Conservation (phyloP, 2,329 filamentous ascomycete species). For the Curvularia spicifera region DNA sequence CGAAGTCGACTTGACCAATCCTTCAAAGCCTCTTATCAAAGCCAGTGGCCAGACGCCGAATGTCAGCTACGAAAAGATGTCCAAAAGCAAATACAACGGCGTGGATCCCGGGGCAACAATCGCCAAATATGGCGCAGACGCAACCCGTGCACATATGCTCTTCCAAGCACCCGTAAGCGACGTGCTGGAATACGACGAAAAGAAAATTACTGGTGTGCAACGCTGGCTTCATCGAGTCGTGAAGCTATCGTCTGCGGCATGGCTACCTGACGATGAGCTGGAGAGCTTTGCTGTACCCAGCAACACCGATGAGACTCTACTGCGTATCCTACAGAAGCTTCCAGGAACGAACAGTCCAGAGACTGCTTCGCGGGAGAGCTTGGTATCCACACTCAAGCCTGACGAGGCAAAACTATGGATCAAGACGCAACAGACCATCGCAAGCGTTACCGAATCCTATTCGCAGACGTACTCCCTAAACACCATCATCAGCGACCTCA, state of each 20-base stretch:
- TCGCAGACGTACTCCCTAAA: conserved; percentile 78
- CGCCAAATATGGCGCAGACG: conserved; percentile 77
- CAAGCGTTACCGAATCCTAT: conserved; percentile 71
- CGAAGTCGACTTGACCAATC: conserved; percentile 70
- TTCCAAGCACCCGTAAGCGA: conserved; percentile 87
- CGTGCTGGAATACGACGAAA: conserved; percentile 85
- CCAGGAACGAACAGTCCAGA: conserved; percentile 12
- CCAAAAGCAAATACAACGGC: conserved; percentile 91
- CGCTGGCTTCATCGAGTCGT: conserved; percentile 77
- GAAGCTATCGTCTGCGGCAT: conserved; percentile 54
- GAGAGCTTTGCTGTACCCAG: conserved; percentile 26
- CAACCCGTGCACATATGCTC: conserved; percentile 83
- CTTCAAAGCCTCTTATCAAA: conserved; percentile 65
- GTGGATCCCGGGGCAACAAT: conserved; percentile 81
- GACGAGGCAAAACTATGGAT: conserved; percentile 63
- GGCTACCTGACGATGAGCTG: conserved; percentile 32
- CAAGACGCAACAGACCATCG: conserved; percentile 70
- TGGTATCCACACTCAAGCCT: conserved; percentile 23
- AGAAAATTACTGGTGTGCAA: conserved; percentile 79
- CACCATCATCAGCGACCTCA: conserved; percentile 82
- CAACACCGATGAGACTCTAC: conserved; percentile 38
- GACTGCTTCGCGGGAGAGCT: neutral
- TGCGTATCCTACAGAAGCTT: conserved; percentile 25
- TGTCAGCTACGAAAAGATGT: conserved; percentile 88
- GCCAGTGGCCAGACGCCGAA: conserved; percentile 65